Evolutionary conservation across 139 green algal genomes (phyloP).

Genomic region (Desmodesmus armatus): DNA sequence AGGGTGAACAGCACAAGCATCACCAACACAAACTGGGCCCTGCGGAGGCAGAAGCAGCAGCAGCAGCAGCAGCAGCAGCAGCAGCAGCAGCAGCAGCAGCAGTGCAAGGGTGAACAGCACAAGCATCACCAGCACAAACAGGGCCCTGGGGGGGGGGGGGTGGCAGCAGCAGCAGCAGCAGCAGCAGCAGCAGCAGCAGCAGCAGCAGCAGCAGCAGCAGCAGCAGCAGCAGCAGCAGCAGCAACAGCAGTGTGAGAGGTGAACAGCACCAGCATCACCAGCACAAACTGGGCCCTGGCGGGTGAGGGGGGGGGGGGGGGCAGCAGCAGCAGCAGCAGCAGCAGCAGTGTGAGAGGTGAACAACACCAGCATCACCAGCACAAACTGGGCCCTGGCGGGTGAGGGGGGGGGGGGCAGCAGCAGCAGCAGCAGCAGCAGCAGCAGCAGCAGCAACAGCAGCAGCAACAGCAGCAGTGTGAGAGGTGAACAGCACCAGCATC

Average conservation of each 20-base stretch:
- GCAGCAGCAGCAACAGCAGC: conserved; percentile 15
- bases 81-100: conserved; percentile 26
- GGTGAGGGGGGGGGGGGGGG: conserved; percentile 47
- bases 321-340: conserved; percentile 9
- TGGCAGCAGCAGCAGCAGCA: conserved; percentile 3
- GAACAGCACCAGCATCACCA: conserved; percentile 50
- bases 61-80: background rate
- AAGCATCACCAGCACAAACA: conserved; percentile 53
- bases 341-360: background rate
- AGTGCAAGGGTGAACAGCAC: conserved; percentile 45
- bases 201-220: conserved; percentile 18
- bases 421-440: conserved; percentile 7
- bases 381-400: conserved; percentile 8
- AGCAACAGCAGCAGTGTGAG: conserved; percentile 45
- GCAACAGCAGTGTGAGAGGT: conserved; percentile 26
- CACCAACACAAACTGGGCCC: conserved; percentile 48
- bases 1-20: conserved; percentile 52
- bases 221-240: conserved; percentile 54
- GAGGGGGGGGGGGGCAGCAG: conserved; percentile 1
- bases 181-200: conserved; percentile 20
- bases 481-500: no score
- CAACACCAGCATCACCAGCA: conserved; percentile 51
- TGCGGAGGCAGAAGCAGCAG: conserved; percentile 21
- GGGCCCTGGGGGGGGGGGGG: conserved; percentile 18
- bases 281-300: conserved; percentile 36